Base-by-base conservation (phyloP, 1,139 yeast genomes). In the Lodderomyces theae region DNA sequence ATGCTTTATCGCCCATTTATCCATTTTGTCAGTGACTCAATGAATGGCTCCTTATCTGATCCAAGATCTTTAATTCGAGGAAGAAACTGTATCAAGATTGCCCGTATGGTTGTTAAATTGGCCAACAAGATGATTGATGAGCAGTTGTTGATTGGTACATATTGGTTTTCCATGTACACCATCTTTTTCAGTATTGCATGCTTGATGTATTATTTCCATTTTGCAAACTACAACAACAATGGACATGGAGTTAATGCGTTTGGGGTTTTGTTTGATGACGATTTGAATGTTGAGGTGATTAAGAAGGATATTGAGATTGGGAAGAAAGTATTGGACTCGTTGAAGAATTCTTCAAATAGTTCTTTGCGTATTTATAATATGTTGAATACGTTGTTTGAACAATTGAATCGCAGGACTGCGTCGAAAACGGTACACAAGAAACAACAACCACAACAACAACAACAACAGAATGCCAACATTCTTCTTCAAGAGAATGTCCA, bases 151-250 rank as follows among this genome's bases (percentile, higher is more conserved):
- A 80, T 86, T 46, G 96, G 96, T 1, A 86, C 96, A 2, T 89
- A 89, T 59, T 88, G 96, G 96, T 89, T 88, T 57, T 83, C 94
- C 12, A 84, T 86, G 61, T 89, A 89, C 59, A 87, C 96, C 0
- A 84, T 89, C n/a, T 89, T 89, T 59, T 89, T 87, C 58, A 82
- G 95, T 3, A 89, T 89, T 42, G 95, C 96, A 0, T 86, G 95
- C 52, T 69, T 89, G 52, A 80, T 87, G 8, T 89, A 85, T 55
- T 89, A 87, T 57, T 86, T 82, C 44, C 96, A 87, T 60, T 94
- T 86, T 59, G 76, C 76, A 4, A 69, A 70, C 50, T 66, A 68
- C 50, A 44, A 42, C 18, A 42, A 40, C 24, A 57, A 59, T 7
- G 51, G 56, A 1, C 41, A 43, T 33, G 72, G 72, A 5, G 67